These are phyloP conservation scores for Trichoderma erinaceum DNA, from an alignment of 495 filamentous ascomycete species.

Conservation along the genomic window DNA sequence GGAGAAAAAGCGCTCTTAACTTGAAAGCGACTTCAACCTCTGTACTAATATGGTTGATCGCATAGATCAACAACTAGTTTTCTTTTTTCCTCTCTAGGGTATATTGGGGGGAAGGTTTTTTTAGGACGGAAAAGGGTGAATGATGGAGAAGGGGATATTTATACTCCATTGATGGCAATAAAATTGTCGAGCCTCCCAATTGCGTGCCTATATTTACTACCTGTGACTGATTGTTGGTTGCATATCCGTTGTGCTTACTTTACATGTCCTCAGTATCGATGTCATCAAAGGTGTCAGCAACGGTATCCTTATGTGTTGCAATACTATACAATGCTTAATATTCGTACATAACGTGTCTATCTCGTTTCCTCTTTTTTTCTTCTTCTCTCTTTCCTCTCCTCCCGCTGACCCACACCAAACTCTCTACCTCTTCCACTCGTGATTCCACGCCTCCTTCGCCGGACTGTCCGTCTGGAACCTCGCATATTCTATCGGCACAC, in stretches of 20 bases:
- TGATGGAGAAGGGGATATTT: neutral
- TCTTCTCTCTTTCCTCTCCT: neutral
- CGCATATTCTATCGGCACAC: conserved; percentile 83
- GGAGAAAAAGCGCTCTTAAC: neutral
- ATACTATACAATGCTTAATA: conserved; percentile 19
- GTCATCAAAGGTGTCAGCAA: neutral
- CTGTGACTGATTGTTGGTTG: neutral
- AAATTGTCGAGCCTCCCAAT: neutral
- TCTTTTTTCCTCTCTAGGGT: neutral
- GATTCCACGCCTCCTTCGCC: conserved; percentile 67
- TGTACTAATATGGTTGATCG: conserved; percentile 20
- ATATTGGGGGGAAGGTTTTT: neutral
- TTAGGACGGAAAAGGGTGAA: conserved; percentile 7
- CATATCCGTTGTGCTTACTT: neutral
- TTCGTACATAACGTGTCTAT: conserved; percentile 17
- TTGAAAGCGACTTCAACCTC: neutral
- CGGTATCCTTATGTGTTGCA: neutral
- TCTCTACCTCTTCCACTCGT: conserved; percentile 51
- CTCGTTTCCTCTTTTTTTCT: neutral
- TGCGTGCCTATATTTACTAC: neutral
- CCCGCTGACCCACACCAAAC: neutral
- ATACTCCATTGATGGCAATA: conserved; percentile 1
- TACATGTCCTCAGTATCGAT: neutral
- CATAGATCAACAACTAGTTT: conserved; percentile 9
- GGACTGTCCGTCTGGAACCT: conserved; percentile 76